Base-by-base conservation (phyloP, 2,329 filamentous ascomycete species). In the Mariannaea sp. region DNA sequence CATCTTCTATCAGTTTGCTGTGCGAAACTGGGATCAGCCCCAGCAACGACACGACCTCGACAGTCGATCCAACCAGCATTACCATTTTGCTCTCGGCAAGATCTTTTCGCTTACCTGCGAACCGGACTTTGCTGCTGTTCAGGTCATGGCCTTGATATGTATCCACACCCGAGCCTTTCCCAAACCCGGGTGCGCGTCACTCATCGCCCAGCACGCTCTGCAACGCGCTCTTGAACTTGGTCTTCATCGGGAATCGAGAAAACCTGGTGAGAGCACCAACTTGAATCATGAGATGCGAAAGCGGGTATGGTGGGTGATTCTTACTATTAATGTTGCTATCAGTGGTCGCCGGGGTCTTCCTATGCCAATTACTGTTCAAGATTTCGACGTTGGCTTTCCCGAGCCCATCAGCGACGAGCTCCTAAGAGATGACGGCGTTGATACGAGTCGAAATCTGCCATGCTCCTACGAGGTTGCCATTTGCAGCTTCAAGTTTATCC, bases 381-480 rank as follows among this genome's bases (percentile, higher is more conserved):
- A 94, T 58, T 88, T 92, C 61, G 90, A 95, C 64, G 83, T 89
- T 29, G 89, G 91, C 56, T 82, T 91, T 41, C 90, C 90, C 1
- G 80, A 89, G 52, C 75, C 84, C 5, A 79, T 92, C 26, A 78
- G 86, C 20, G 91, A 95, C 67, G 86, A 89, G 60, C 76, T 86
- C 24, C 79, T 91, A 0, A 82, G 80, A 0, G 85, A 89, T 30
- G 75, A 83, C 3, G 85, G 85, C 3, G 75, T 87, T n/a, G 79
- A 85, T 60, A 74, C 75, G 6, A 76, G 79, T 17, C 76, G 74
- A 53, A 71, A 76, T 3, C 75, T 78, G n/a, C 81, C 81, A 38
- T 93, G 89, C 67, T 79, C 79, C 1, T 92, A 86, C 65, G 77
- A 83, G 43, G 81, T 88, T 19, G 89, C 84, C 5, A 77, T 92